A percentile compares a stretch with the other conserved stretches of the same genome.
Conservation (phyloP, 306 rosid genomes). For the Heteromeles arbutifolia region DNA sequence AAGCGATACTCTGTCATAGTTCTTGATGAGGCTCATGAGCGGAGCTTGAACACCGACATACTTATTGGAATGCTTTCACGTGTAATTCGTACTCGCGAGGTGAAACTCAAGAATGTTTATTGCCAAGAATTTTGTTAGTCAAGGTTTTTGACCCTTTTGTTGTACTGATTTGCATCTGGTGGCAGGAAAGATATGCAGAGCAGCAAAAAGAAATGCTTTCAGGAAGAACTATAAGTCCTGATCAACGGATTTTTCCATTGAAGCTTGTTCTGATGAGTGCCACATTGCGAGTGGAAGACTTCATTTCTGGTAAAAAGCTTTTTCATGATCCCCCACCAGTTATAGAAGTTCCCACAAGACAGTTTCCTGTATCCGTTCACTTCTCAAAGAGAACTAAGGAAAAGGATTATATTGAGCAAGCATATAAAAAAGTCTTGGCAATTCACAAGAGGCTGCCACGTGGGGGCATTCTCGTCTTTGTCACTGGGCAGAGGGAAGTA, state of each 20-base stretch:
- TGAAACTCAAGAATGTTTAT: conserved; percentile 14
- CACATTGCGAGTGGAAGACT: conserved; percentile 83
- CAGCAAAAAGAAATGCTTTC: conserved; percentile 37
- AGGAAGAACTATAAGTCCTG: conserved; percentile 51
- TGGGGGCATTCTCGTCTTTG: conserved; percentile 85
- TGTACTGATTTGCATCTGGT: background rate
- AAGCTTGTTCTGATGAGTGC: conserved; percentile 97
- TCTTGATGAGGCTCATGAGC: conserved; percentile 95
- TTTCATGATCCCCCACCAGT: conserved; percentile 63
- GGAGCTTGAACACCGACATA: conserved; percentile 95
- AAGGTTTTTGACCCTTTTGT: background rate
- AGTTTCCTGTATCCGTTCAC: conserved; percentile 67
- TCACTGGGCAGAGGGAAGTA: conserved; percentile 87
- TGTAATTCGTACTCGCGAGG: conserved; percentile 61
- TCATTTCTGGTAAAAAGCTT: conserved; percentile 52
- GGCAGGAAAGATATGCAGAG: conserved; percentile 45
- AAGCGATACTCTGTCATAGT: conserved; percentile 73
- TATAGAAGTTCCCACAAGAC: conserved; percentile 78
- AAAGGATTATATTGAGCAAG: conserved; percentile 67
- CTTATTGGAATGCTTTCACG: conserved; percentile 92
- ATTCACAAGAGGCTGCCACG: conserved; percentile 87
- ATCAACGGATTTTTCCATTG: conserved; percentile 53
- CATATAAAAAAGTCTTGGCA: conserved; percentile 77
- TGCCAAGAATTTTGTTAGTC: background rate
- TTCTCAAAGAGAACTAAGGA: conserved; percentile 75